These are phyloP conservation scores for Eremomyces bilateralis DNA, from an alignment of 495 filamentous ascomycete species.

Conservation along the genomic window DNA sequence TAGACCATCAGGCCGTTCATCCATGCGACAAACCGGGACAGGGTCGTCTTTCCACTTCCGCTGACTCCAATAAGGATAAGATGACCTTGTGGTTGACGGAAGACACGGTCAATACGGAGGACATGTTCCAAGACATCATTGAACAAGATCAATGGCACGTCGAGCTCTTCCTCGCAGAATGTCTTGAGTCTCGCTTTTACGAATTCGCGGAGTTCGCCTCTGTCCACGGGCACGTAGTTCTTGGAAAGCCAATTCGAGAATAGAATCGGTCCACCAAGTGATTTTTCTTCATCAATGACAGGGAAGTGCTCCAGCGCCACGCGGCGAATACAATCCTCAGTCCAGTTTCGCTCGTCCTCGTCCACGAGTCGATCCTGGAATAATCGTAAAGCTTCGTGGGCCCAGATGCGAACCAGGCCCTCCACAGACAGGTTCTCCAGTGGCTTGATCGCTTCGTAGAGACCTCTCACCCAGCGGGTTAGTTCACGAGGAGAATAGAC, in stretches of 20 bases:
- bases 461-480: constrained; percentile 86
- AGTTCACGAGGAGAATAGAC: constrained; percentile 97
- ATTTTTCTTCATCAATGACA: constrained; percentile 66
- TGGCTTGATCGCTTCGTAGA: constrained; percentile 90
- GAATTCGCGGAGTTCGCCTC: constrained; percentile 83
- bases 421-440: constrained; percentile 73
- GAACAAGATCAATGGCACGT: constrained; percentile 91
- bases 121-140: constrained; percentile 98
- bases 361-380: constrained; percentile 92
- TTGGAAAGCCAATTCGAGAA: constrained; percentile 99
- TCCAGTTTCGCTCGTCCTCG: constrained; percentile 93
- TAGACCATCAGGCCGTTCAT: constrained; percentile 99
- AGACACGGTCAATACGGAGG: constrained; percentile 91
- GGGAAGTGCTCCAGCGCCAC: constrained; percentile 88
- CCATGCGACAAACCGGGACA: constrained; percentile 96
- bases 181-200: constrained; percentile 93
- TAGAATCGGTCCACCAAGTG: constrained; percentile 81
- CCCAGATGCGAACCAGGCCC: constrained; percentile 92
- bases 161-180: constrained; percentile 98
- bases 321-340: constrained; percentile 56
- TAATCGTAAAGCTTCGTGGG: constrained; percentile 82
- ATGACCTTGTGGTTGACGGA: constrained; percentile 94
- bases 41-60: constrained; percentile 91
- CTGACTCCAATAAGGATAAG: constrained; percentile 96
- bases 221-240: constrained; percentile 90